Percentiles rank a stretch among this genome's conserved stretches.
Evolutionary conservation across 331 rosid species (phyloP).

Genomic region (Quercus tomentella): DNA sequence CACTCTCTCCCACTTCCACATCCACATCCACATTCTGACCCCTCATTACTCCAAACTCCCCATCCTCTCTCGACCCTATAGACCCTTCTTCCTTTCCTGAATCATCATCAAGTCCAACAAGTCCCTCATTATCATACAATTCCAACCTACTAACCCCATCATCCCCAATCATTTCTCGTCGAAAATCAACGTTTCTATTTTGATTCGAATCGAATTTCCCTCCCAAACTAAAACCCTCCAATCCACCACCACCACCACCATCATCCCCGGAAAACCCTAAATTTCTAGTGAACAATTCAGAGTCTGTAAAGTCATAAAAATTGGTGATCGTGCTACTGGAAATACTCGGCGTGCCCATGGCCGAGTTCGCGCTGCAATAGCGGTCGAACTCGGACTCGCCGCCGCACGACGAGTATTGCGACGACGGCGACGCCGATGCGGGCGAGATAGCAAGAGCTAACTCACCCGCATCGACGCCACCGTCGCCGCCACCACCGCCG

Average conservation of each 20-base stretch:
- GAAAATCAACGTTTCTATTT: conserved; percentile 20
- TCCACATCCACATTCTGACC: conserved; percentile 6
- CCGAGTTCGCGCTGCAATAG: conserved; percentile 85
- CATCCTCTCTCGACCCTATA: neutral
- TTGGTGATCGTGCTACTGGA: conserved; percentile 71
- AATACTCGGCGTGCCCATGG: conserved; percentile 78
- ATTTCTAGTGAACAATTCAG: conserved; percentile 37
- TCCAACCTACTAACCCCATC: conserved; percentile 56
- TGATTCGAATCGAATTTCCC: conserved; percentile 29
- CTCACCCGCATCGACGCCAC: neutral
- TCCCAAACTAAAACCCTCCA: conserved; percentile 53
- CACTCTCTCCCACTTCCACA: conserved; percentile 8
- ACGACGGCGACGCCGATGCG: conserved; percentile 3
- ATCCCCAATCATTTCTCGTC: neutral
- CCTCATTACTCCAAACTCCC: neutral
- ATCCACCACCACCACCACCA: conserved; percentile 30
- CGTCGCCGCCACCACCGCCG: neutral
- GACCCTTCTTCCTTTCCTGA: conserved; percentile 16
- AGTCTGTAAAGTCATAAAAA: conserved; percentile 57
- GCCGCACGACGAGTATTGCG: conserved; percentile 67
- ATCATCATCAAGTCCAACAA: conserved; percentile 15
- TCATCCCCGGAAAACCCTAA: conserved; percentile 34
- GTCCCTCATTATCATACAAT: conserved; percentile 49
- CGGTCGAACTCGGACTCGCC: conserved; percentile 88
- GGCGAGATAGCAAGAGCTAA: neutral